Percentiles rank a stretch among this genome's conserved stretches.
These are phyloP conservation scores for Parietichytrium sp. DNA, from an alignment of 108 stramenopile species.

Conservation along the genomic window DNA sequence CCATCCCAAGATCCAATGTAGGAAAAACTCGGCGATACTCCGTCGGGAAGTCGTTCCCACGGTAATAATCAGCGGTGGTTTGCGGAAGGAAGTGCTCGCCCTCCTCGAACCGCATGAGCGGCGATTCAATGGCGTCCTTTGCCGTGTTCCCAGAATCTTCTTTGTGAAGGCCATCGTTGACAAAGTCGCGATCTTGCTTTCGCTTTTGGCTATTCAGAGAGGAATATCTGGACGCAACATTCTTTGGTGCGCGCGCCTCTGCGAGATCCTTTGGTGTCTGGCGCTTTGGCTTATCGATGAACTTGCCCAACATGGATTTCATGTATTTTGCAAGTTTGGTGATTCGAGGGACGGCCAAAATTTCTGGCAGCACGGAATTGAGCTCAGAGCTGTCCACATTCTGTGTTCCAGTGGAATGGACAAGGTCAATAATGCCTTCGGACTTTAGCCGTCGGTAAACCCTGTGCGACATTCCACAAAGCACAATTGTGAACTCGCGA, in stretches of 20 bases:
- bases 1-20: slow-evolving; percentile 31
- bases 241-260: too few relatives aligned
- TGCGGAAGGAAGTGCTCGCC: too few relatives aligned
- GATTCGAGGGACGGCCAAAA: neutral
- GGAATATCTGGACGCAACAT: too few relatives aligned
- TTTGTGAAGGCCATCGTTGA: too few relatives aligned
- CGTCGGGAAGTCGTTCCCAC: neutral
- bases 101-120: too few relatives aligned
- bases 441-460: neutral
- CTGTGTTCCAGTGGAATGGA: neutral
- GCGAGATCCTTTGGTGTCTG: too few relatives aligned
- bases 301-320: too few relatives aligned
- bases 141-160: too few relatives aligned
- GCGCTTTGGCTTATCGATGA: too few relatives aligned
- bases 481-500: slow-evolving; percentile 16
- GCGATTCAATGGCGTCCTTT: too few relatives aligned
- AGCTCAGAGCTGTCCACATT: neutral
- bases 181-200: too few relatives aligned
- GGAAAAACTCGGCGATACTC: slow-evolving; percentile 4
- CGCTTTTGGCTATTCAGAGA: too few relatives aligned
- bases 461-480: slow-evolving; percentile 27
- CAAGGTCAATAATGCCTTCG: neutral
- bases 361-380: neutral
- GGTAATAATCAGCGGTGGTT: slow-evolving; percentile 11
- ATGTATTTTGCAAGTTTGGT: neutral